Conservation (phyloP, 169 alveolate genomes). For the Plasmodium yoelii region DNA sequence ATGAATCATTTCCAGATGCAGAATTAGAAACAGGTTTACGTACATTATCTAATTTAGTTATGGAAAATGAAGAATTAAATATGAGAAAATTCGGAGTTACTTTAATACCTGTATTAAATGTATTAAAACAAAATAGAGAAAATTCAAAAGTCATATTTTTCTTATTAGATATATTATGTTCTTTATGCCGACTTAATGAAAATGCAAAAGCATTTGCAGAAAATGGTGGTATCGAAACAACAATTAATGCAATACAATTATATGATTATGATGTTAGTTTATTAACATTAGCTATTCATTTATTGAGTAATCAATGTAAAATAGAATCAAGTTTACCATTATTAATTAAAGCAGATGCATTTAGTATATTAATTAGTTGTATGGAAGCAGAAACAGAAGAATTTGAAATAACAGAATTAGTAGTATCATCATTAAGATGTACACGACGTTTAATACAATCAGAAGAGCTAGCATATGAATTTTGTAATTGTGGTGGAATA, state of each 20-base stretch:
- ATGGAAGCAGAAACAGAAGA: slow-evolving; percentile 86
- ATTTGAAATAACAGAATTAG: slow-evolving; percentile 87
- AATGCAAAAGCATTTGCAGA: slow-evolving; percentile 86
- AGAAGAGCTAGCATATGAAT: slow-evolving; percentile 91
- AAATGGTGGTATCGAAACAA: slow-evolving; percentile 86
- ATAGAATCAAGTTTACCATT: slow-evolving; percentile 85
- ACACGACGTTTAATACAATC: slow-evolving; percentile 88
- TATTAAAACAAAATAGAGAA: slow-evolving; percentile 85
- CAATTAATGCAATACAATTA: slow-evolving; percentile 85
- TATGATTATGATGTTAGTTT: slow-evolving; percentile 89
- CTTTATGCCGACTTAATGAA: slow-evolving; percentile 88
- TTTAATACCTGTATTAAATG: slow-evolving; percentile 84
- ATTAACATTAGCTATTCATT: slow-evolving; percentile 89
- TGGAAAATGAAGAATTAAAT: slow-evolving; percentile 90
- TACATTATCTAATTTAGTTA: slow-evolving; percentile 90
- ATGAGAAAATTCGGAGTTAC: slow-evolving; percentile 90
- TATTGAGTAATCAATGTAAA: slow-evolving; percentile 87
- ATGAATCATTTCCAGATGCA: slow-evolving; percentile 84
- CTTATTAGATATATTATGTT: slow-evolving; percentile 88
- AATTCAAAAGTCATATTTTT: slow-evolving; percentile 88
- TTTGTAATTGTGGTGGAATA: slow-evolving; percentile 92
- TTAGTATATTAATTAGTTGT: slow-evolving; percentile 86
- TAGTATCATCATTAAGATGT: slow-evolving; percentile 89
- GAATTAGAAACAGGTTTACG: slow-evolving; percentile 89
- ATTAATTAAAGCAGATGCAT: slow-evolving; percentile 89